Evolutionary conservation across 31 red algal species (phyloP).

Genomic region (Asparagopsis taxiformis): DNA sequence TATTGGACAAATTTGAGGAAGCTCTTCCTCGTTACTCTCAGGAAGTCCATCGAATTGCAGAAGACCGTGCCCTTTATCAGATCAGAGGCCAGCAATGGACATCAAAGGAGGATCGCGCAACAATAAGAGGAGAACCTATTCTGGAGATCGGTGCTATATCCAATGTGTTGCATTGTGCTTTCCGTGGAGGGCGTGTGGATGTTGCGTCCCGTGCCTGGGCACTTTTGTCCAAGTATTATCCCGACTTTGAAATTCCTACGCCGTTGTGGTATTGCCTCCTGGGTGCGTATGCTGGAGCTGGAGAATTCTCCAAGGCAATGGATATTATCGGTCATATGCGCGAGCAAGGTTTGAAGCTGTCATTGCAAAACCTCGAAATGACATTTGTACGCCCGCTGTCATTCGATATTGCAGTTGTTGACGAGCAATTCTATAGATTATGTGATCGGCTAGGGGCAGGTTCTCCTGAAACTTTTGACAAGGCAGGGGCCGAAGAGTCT

Average conservation of each 20-base stretch:
- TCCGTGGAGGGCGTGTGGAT: constrained; percentile 40
- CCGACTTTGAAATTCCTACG: constrained; percentile 27
- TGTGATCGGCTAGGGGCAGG: constrained; percentile 25
- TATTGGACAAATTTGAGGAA: constrained; percentile 37
- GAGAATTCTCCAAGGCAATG: constrained; percentile 49
- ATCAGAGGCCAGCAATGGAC: constrained; percentile 10
- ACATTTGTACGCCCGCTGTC: constrained; percentile 46
- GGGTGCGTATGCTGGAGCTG: constrained; percentile 42
- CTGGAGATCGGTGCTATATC: constrained; percentile 60
- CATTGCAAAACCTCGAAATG: constrained; percentile 42
- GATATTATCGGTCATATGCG: constrained; percentile 59
- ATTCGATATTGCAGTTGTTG: constrained; percentile 34
- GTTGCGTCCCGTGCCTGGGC: constrained; percentile 26
- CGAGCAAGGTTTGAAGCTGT: constrained; percentile 31
- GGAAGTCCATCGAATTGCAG: constrained; percentile 66
- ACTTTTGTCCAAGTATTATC: constrained; percentile 32
- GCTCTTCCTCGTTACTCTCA: constrained; percentile 32
- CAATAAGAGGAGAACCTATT: constrained; percentile 38
- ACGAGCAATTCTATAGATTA: constrained; percentile 59
- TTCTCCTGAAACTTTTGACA: neutral
- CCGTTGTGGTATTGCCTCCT: constrained; percentile 63
- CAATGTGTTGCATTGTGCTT: constrained; percentile 49
- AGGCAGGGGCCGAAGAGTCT: neutral
- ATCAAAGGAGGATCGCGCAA: constrained; percentile 36
- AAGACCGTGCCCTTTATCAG: constrained; percentile 32